These are phyloP conservation scores for Xylariaceae sp. DNA, from an alignment of 2,329 filamentous ascomycete genomes.

Conservation along the genomic window DNA sequence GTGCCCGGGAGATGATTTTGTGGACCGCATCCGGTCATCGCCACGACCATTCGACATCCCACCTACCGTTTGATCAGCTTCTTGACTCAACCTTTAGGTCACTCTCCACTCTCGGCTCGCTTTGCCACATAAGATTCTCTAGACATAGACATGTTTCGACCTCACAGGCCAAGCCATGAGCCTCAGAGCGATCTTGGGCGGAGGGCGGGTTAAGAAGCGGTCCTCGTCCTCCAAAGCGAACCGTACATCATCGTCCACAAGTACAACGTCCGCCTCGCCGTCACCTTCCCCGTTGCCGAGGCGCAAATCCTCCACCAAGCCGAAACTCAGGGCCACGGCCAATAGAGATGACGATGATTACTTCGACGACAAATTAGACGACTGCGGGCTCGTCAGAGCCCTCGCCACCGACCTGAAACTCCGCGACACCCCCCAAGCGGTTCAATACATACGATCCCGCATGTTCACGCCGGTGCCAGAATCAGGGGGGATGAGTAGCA, in stretches of 20 bases:
- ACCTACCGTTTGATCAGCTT: background rate
- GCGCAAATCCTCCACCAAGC: constrained; percentile 23
- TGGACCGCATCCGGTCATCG: no score
- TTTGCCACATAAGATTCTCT: background rate
- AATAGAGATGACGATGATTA: constrained; percentile 32
- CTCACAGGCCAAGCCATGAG: constrained; percentile 26
- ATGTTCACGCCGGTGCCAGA: constrained; percentile 66
- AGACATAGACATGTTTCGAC: constrained; percentile 21
- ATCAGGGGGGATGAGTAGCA: constrained; percentile 60
- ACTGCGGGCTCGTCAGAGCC: constrained; percentile 55
- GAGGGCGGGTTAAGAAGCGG: constrained; percentile 34
- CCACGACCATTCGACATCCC: background rate
- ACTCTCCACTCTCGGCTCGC: background rate
- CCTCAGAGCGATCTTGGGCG: constrained; percentile 31
- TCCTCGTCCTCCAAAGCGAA: constrained; percentile 24
- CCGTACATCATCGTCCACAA: constrained; percentile 18
- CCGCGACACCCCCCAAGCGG: constrained; percentile 62
- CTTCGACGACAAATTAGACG: constrained; percentile 51
- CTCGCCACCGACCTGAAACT: constrained; percentile 56
- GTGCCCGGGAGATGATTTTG: no score
- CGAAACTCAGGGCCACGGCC: constrained; percentile 11
- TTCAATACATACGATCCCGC: constrained; percentile 56
- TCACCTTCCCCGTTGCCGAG: constrained; percentile 25
- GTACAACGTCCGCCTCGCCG: constrained; percentile 18
- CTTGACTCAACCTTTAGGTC: background rate